phyloP scores from a whole-genome alignment of 2,329 filamentous ascomycete species.

The Emericellopsis atlantica region DNA sequence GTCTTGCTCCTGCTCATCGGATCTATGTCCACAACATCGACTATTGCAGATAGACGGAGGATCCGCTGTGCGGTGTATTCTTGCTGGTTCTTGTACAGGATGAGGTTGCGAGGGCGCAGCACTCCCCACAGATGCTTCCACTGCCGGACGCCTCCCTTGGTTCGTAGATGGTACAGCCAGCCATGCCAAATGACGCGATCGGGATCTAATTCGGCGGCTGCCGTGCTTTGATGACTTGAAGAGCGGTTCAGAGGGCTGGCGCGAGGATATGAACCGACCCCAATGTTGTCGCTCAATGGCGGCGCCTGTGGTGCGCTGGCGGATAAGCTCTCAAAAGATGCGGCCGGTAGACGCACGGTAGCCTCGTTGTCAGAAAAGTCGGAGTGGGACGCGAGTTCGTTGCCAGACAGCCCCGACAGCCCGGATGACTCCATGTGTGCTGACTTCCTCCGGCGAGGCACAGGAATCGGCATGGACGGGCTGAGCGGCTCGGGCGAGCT shows the following conservation, averaged over 20 bases:
- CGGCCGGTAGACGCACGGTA: conserved; percentile 28
- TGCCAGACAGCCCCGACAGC: conserved; percentile 45
- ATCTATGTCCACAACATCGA: conserved; percentile 88
- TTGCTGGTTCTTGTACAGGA: conserved; percentile 83
- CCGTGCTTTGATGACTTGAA: neutral
- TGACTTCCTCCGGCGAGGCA: conserved; percentile 37
- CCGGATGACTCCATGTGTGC: conserved; percentile 54
- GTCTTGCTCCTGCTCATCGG: conserved; percentile 73
- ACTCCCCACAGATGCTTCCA: conserved; percentile 97
- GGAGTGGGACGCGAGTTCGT: conserved; percentile 66
- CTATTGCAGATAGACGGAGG: conserved; percentile 62
- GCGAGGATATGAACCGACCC: conserved; percentile 30
- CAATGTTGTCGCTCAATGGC: conserved; percentile 14
- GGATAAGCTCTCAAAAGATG: conserved; percentile 38
- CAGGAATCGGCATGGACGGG: conserved; percentile 14
- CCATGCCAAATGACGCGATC: conserved; percentile 93
- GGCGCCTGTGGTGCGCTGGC: conserved; percentile 9
- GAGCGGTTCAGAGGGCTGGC: neutral
- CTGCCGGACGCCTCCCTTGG: conserved; percentile 69
- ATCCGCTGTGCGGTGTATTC: conserved; percentile 85
- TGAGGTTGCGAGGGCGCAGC: conserved; percentile 69
- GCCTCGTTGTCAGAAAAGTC: conserved; percentile 68
- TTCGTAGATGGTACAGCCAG: conserved; percentile 74
- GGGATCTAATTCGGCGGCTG: conserved; percentile 47
- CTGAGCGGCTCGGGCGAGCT: conserved; percentile 46